Base-by-base conservation (phyloP, 495 filamentous ascomycete species). In the Lepidopterella palustris region DNA sequence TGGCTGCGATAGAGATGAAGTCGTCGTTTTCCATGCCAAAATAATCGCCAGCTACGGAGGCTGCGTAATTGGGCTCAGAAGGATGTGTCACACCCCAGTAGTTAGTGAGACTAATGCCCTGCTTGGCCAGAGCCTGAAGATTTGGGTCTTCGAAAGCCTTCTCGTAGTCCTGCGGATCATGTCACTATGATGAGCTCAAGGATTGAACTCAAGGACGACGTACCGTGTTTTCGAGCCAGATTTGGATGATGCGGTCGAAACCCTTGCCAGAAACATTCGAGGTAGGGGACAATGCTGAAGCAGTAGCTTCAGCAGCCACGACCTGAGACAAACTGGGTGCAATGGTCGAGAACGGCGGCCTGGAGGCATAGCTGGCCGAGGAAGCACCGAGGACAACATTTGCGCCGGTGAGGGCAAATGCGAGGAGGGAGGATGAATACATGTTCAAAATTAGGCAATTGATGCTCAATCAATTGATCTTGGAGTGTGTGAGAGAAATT, bases 21-120 rank as follows among this genome's bases (percentile, higher is more conserved):
- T 81, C 73, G 57, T 89, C 86, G 66, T 83, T 80, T 62, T 88
- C 77, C 76, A 89, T 82, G 56, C 87, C 87, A 59, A 87, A 87
- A 61, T 79, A 75, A 66, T 87, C 84, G 39, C 85, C 87, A 28
- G 72, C 78, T 5, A 83, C 81, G 8, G 78, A 70, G n/a, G 84
- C 80, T 51, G 78, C 72, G 70, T 89, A 89, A 73, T 90, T 90
- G 4, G 84, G 84, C 71, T 88, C 76, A 13, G 84, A 87, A 5
- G 85, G 85, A 62, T 88, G 85, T 26, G 84, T 84, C 42, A 81
- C 60, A 8, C 76, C 81, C 53, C 74, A 82, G 75, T 82, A 86
- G 75, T 87, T 87, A 60, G 78, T 80, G 31, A 89, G 72, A 1
- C 76, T 75, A 39, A 89, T 84, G 45, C 86, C 86, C 66, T 83